phyloP scores from a whole-genome alignment of 352 stramenopile species.

The Phytophthora crassamura region DNA sequence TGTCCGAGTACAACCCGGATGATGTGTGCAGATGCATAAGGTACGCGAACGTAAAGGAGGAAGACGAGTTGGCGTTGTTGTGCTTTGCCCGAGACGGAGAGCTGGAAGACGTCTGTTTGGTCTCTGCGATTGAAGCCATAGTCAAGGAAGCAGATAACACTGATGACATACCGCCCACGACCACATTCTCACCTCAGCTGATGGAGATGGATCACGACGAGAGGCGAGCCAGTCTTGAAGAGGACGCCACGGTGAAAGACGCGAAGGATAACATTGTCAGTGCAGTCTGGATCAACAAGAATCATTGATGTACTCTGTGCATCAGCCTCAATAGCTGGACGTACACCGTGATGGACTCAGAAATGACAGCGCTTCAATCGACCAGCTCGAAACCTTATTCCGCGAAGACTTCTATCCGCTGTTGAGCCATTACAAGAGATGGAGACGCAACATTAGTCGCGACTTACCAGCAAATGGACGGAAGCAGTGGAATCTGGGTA shows the following conservation, averaged over 20 bases:
- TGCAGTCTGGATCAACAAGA: not conserved
- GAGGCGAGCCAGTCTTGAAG: not conserved
- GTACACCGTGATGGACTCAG: slow-evolving; percentile 1
- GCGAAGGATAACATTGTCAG: not conserved
- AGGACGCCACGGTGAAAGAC: not conserved
- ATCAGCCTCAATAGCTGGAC: not conserved
- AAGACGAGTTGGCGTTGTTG: slow-evolving; percentile 1
- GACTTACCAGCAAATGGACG: slow-evolving; percentile 2
- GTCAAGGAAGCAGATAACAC: not conserved
- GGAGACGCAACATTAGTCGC: not conserved
- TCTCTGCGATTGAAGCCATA: not conserved
- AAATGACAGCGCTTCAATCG: not conserved
- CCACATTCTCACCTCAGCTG: not conserved
- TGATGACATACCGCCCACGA: not conserved
- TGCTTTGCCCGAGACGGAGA: not conserved
- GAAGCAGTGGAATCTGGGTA: not conserved
- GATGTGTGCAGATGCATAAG: slow-evolving; percentile 1
- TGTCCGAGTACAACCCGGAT: not conserved
- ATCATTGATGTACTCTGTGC: slow-evolving; percentile 8
- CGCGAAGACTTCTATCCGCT: not conserved
- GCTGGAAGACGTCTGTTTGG: slow-evolving; percentile 1
- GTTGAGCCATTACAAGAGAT: not conserved
- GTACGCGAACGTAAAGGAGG: not conserved
- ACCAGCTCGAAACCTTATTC: not conserved
- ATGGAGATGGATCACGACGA: not conserved